These are phyloP conservation scores for Nosema muscidifuracis DNA, from an alignment of 371 early-diverging fungal genomes.

Conservation along the genomic window DNA sequence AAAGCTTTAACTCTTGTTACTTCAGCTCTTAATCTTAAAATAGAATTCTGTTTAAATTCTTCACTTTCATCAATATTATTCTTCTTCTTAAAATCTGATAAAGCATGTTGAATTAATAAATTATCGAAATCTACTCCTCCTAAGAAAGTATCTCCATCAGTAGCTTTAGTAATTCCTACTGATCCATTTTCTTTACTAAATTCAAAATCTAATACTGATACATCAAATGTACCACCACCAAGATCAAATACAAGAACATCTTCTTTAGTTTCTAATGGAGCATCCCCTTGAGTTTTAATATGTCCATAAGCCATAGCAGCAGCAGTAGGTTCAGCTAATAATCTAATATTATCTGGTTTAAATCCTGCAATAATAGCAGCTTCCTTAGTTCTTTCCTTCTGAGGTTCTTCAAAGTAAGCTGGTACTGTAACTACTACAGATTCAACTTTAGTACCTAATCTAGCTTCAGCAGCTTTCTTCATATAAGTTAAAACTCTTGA, in stretches of 20 bases:
- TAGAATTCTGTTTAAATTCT: conserved; percentile 40
- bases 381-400: conserved; percentile 52
- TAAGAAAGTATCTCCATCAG: conserved; percentile 89
- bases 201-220: conserved; percentile 83
- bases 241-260: conserved; percentile 81
- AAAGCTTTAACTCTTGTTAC: conserved; percentile 48
- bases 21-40: conserved; percentile 57
- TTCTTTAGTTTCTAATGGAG: conserved; percentile 37
- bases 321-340: conserved; percentile 62
- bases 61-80: conserved; percentile 1
- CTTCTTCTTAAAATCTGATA: conserved; percentile 78
- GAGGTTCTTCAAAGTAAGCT: conserved; percentile 61
- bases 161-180: conserved; percentile 81
- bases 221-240: conserved; percentile 94
- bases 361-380: conserved; percentile 62
- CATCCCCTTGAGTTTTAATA: conserved; percentile 24
- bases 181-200: conserved; percentile 66
- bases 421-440: conserved; percentile 59
- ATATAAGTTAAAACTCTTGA: conserved; percentile 33
- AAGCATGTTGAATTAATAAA: conserved; percentile 77
- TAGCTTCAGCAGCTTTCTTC: conserved; percentile 46
- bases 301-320: conserved; percentile 61
- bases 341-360: conserved; percentile 36
- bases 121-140: conserved; percentile 96
- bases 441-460: conserved; percentile 36